Conservation (phyloP, 768 basidiomycete species). For the Leccinum broughii region DNA sequence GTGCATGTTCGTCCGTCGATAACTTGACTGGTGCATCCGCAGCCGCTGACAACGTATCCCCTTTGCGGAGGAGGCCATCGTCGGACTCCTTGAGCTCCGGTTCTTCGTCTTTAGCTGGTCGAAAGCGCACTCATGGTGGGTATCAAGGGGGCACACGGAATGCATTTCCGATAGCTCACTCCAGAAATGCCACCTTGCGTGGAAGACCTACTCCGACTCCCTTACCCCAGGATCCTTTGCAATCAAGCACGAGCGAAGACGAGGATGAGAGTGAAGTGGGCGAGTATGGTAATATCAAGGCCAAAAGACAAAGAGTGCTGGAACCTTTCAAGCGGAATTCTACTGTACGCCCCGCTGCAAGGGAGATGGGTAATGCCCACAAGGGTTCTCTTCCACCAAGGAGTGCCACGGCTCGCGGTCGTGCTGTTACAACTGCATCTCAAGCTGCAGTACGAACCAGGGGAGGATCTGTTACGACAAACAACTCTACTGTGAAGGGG, state of each 20-base stretch:
- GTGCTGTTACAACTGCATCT: slow-evolving; percentile 10
- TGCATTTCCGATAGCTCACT: slow-evolving; percentile 9
- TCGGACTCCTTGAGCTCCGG: slow-evolving; percentile 45
- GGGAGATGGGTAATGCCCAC: slow-evolving; percentile 14
- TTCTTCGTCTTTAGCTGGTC: slow-evolving; percentile 40
- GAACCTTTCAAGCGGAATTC: slow-evolving; percentile 27
- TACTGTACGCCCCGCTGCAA: slow-evolving; percentile 26
- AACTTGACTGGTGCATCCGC: slow-evolving; percentile 37
- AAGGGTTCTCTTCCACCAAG: slow-evolving; percentile 16
- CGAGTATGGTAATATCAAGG: slow-evolving; percentile 9
- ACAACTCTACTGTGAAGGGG: slow-evolving; percentile 12
- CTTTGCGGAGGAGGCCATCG: slow-evolving; percentile 40
- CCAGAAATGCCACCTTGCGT: slow-evolving; percentile 29
- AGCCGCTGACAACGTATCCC: slow-evolving; percentile 39
- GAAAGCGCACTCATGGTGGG: slow-evolving; percentile 38
- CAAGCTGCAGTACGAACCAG: slow-evolving; percentile 13
- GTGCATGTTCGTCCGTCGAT: slow-evolving; percentile 26
- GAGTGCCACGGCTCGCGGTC: slow-evolving; percentile 10
- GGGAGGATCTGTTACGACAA: slow-evolving; percentile 11
- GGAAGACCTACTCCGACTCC: slow-evolving; percentile 16
- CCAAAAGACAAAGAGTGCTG: slow-evolving; percentile 30
- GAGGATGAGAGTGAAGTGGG: slow-evolving; percentile 19
- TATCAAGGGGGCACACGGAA: slow-evolving; percentile 7
- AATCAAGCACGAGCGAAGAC: slow-evolving; percentile 25
- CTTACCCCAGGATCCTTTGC: slow-evolving; percentile 13